Evolutionary conservation across 148 eudicot species (phyloP).

Genomic region (Rhododendron griersonianum): DNA sequence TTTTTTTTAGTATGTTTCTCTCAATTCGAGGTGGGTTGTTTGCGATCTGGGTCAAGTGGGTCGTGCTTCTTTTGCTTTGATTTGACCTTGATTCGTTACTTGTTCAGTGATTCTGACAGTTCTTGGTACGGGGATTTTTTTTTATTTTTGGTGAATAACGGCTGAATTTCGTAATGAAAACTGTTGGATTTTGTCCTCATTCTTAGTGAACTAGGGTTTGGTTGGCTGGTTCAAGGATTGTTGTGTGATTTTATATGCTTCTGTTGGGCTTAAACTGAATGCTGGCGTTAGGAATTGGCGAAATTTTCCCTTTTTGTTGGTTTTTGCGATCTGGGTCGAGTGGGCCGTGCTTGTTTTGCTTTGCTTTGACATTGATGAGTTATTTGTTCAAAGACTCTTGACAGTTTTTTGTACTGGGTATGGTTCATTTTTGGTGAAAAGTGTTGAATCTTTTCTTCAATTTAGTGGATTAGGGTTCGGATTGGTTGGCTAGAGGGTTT

Average conservation of each 20-base stretch:
- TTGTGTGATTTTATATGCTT: background rate
- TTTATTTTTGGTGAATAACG: background rate
- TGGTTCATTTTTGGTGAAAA: background rate
- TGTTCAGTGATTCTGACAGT: background rate
- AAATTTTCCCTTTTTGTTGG: background rate
- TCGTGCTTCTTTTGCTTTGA: background rate
- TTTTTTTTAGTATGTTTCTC: background rate
- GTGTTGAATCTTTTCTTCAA: background rate
- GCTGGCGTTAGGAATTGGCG: background rate
- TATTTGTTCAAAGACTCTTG: background rate
- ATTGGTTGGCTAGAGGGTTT: background rate
- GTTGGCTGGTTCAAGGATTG: background rate
- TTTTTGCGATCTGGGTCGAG: background rate
- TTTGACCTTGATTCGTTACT: background rate
- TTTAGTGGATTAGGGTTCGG: background rate
- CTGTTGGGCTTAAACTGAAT: background rate
- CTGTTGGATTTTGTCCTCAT: background rate
- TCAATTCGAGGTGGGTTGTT: background rate
- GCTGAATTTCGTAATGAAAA: background rate
- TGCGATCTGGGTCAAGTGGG: background rate
- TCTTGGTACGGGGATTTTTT: background rate
- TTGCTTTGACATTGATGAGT: background rate
- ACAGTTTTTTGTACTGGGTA: background rate
- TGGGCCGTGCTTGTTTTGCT: background rate
- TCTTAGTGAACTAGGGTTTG: background rate